These are phyloP conservation scores for Curvularia verruculosa DNA, from an alignment of 2,329 filamentous ascomycete genomes.

Conservation along the genomic window DNA sequence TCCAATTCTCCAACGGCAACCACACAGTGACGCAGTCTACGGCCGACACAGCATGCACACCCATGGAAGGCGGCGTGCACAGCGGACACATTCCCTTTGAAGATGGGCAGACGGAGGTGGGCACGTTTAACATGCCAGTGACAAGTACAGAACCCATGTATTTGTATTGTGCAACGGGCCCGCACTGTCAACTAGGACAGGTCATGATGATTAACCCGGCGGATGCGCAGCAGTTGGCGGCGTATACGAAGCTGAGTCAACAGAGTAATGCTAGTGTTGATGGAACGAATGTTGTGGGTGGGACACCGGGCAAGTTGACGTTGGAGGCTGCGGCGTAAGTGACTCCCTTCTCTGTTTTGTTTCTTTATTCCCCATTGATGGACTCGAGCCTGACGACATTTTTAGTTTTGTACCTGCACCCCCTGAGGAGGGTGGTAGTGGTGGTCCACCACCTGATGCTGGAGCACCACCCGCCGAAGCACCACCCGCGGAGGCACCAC, in stretches of 20 bases:
- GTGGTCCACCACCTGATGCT: constrained; percentile 15
- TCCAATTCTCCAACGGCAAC: constrained; percentile 43
- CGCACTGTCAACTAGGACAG: constrained; percentile 40
- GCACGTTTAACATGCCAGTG: constrained; percentile 42
- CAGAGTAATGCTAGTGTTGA: constrained; percentile 30
- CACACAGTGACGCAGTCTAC: constrained; percentile 43
- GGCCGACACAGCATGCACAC: constrained; percentile 32
- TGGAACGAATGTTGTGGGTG: constrained; percentile 29
- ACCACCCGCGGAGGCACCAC: background rate
- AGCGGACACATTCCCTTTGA: constrained; percentile 40
- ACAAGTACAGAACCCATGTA: constrained; percentile 39
- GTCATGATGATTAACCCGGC: constrained; percentile 39
- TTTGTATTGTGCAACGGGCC: constrained; percentile 40
- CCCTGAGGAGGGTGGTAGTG: constrained; percentile 25
- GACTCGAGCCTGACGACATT: constrained; percentile 1
- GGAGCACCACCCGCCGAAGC: constrained; percentile 4
- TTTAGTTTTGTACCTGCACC: constrained; percentile 32
- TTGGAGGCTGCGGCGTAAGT: constrained; percentile 37
- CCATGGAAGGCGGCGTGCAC: constrained; percentile 37
- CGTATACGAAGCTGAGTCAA: constrained; percentile 37
- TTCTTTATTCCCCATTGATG: background rate
- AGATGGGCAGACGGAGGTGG: constrained; percentile 38
- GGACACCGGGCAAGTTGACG: constrained; percentile 27
- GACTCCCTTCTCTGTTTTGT: no score
- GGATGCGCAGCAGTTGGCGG: constrained; percentile 31